These are phyloP conservation scores for Naganishia randhawae DNA, from an alignment of 768 basidiomycete genomes.

Conservation along the genomic window DNA sequence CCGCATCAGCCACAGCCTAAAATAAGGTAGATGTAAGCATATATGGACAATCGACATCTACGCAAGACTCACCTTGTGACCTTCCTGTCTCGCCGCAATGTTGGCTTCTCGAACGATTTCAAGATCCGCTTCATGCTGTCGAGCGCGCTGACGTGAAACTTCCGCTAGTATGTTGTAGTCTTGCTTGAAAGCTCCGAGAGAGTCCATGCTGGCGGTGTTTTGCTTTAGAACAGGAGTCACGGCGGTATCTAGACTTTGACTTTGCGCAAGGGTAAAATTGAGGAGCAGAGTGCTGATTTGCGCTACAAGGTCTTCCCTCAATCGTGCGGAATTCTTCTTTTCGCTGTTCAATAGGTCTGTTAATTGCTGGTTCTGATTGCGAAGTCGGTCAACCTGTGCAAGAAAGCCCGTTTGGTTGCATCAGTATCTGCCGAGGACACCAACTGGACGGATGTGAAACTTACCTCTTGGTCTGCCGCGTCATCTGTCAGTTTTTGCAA, in stretches of 20 bases:
- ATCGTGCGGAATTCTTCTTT: constrained; percentile 62
- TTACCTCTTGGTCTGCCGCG: constrained; percentile 39
- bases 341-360: constrained; percentile 64
- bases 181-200: constrained; percentile 56
- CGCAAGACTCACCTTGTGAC: constrained; percentile 11
- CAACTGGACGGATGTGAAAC: neutral
- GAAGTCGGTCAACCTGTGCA: constrained; percentile 58
- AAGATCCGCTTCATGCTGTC: constrained; percentile 31
- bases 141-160: constrained; percentile 28
- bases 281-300: constrained; percentile 69
- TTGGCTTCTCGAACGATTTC: constrained; percentile 21
- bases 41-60: too few species aligned
- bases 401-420: neutral
- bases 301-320: constrained; percentile 70
- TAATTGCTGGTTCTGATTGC: constrained; percentile 68
- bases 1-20: neutral
- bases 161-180: constrained; percentile 36
- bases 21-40: neutral
- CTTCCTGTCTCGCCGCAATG: constrained; percentile 1
- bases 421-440: neutral
- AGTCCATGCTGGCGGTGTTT: constrained; percentile 60
- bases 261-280: constrained; percentile 66
- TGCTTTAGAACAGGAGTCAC: constrained; percentile 58
- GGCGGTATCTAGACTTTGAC: constrained; percentile 62
- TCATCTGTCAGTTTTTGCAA: constrained; percentile 52